These are phyloP conservation scores for Penicillium sp. DNA, from an alignment of 2,329 filamentous ascomycete genomes.

Conservation along the genomic window DNA sequence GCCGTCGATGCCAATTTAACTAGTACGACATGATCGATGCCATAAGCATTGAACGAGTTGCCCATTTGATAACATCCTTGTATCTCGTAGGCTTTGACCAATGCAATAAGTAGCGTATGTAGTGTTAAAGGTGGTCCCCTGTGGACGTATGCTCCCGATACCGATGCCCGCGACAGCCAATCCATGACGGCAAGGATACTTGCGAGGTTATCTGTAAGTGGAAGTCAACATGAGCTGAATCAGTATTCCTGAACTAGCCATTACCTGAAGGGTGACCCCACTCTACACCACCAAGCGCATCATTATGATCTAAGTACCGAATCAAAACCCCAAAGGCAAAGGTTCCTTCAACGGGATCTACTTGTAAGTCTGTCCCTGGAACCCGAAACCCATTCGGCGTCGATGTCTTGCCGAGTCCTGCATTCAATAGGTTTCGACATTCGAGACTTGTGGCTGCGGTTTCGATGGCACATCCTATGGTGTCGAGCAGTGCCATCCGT, in stretches of 20 bases:
- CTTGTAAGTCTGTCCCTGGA: conserved; percentile 36
- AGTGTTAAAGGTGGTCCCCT: conserved; percentile 30
- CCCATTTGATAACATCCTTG: conserved; percentile 39
- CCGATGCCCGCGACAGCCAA: conserved; percentile 25
- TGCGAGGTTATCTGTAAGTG: conserved; percentile 37
- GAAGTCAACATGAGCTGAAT: not conserved
- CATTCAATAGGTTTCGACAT: conserved; percentile 17
- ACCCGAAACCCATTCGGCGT: conserved; percentile 36
- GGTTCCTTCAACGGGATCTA: conserved; percentile 41
- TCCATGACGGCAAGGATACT: conserved; percentile 39
- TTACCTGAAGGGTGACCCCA: conserved; percentile 44
- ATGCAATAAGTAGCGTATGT: conserved; percentile 29
- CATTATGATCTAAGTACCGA: conserved; percentile 45
- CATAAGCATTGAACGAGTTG: conserved; percentile 42
- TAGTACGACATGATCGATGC: conserved; percentile 44
- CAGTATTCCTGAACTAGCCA: not conserved
- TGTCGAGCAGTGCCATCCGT: conserved; percentile 24
- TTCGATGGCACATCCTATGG: conserved; percentile 28
- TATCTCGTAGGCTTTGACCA: conserved; percentile 46
- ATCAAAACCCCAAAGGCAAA: conserved; percentile 42
- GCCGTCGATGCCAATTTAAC: conserved; percentile 44
- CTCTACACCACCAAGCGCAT: conserved; percentile 41
- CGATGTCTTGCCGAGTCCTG: conserved; percentile 11
- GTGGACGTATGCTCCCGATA: conserved; percentile 2
- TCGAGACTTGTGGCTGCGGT: conserved; percentile 21